Conservation (phyloP, 768 basidiomycete genomes). For the Scleroderma citrinum region DNA sequence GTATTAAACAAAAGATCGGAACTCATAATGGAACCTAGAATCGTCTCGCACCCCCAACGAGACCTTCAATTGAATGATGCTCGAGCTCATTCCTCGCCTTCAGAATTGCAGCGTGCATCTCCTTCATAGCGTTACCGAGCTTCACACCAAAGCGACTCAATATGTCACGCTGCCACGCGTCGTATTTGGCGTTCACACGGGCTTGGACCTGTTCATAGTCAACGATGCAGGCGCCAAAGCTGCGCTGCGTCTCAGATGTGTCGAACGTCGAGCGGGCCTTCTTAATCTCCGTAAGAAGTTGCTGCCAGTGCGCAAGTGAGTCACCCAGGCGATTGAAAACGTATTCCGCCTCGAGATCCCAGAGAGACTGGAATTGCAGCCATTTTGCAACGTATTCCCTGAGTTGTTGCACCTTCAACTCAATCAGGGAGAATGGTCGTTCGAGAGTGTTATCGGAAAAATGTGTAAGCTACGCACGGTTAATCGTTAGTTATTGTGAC, state of each 20-base stretch:
- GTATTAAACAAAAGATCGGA: too few relatives aligned
- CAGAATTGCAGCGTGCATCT: constrained; percentile 88
- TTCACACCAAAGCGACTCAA: constrained; percentile 88
- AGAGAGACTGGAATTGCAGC: constrained; percentile 98
- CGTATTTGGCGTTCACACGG: constrained; percentile 97
- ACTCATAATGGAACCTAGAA: constrained; percentile 32
- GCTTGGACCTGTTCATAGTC: constrained; percentile 98
- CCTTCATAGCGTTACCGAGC: constrained; percentile 93
- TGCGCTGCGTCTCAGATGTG: constrained; percentile 87
- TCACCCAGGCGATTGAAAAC: constrained; percentile 96
- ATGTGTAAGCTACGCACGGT: constrained; percentile 51
- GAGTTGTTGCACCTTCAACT: constrained; percentile 81
- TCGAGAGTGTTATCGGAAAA: constrained; percentile 71
- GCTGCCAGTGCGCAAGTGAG: constrained; percentile 90
- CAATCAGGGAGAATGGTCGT: constrained; percentile 80
- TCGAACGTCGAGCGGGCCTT: constrained; percentile 95
- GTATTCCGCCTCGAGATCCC: constrained; percentile 97
- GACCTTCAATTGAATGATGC: constrained; percentile 91
- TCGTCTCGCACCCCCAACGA: constrained; percentile 46
- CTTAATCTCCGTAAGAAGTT: constrained; percentile 94
- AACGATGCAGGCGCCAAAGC: constrained; percentile 89
- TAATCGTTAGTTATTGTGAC: constrained; percentile 1
- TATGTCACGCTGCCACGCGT: constrained; percentile 96
- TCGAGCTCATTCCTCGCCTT: constrained; percentile 96
- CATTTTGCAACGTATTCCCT: constrained; percentile 93